These are phyloP conservation scores for Madurella mycetomatis DNA, from an alignment of 2,329 filamentous ascomycete genomes.

Conservation along the genomic window DNA sequence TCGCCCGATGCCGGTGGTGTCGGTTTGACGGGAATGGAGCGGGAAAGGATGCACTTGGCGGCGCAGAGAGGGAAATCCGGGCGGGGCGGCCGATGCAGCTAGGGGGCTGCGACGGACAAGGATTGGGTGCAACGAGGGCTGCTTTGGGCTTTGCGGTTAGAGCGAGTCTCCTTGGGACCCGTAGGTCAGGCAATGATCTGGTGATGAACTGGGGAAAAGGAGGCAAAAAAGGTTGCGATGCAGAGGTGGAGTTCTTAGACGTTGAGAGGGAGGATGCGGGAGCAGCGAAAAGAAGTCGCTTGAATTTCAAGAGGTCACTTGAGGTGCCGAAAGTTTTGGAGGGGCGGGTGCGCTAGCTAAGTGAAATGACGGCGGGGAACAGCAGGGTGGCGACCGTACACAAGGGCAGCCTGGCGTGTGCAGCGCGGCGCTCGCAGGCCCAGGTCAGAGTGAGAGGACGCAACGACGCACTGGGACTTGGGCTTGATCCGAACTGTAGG, in stretches of 20 bases:
- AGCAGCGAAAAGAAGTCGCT: constrained; percentile 2
- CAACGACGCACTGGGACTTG: constrained; percentile 20
- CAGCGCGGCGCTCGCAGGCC: constrained; percentile 23
- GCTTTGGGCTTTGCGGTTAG: constrained; percentile 13
- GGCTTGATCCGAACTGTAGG: neutral
- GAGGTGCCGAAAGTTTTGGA: constrained; percentile 26
- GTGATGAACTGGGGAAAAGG: constrained; percentile 10
- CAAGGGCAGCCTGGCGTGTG: constrained; percentile 24
- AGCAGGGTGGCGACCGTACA: constrained; percentile 28
- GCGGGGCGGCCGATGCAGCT: constrained; percentile 18
- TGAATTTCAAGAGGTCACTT: constrained; percentile 23
- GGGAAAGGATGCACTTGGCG: constrained; percentile 21
- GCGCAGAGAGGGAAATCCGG: constrained; percentile 20
- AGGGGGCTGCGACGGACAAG: constrained; percentile 16
- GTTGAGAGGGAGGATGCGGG: constrained; percentile 6
- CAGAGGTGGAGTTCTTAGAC: constrained; percentile 14
- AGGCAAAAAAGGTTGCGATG: constrained; percentile 9
- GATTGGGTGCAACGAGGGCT: constrained; percentile 10
- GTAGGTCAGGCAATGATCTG: constrained; percentile 12
- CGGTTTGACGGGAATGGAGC: constrained; percentile 10
- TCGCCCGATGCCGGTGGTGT: constrained; percentile 16
- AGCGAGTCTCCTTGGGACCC: constrained; percentile 2
- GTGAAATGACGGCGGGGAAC: constrained; percentile 29
- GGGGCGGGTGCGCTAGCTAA: constrained; percentile 27
- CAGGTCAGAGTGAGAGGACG: constrained; percentile 24